Conservation (phyloP, 179 eudicot genomes). For the Amaranthus tricolor region DNA sequence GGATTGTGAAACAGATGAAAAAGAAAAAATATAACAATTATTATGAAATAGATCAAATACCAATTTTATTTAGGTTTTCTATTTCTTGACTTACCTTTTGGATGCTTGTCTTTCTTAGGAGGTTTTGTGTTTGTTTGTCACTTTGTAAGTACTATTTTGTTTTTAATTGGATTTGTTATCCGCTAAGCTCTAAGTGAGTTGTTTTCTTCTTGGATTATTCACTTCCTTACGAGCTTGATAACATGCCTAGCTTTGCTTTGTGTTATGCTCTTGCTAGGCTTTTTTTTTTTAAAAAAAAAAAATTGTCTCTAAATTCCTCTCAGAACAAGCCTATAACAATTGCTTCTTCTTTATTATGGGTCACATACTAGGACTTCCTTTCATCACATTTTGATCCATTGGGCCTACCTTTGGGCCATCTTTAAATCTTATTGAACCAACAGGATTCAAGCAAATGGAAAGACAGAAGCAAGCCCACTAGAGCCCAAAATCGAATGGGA, state of each 20-base stretch:
- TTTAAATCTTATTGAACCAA: neutral
- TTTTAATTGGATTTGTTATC: neutral
- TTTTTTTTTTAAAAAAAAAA: too few relatives aligned
- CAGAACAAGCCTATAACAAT: neutral
- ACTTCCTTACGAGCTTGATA: too few relatives aligned
- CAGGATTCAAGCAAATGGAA: neutral
- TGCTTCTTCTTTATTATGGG: neutral
- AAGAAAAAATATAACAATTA: too few relatives aligned
- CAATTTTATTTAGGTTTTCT: neutral
- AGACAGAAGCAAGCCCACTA: slow-evolving; percentile 13
- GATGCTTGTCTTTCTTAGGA: neutral
- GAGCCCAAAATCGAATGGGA: neutral
- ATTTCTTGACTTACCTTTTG: neutral
- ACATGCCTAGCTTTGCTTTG: too few relatives aligned
- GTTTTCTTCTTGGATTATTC: too few relatives aligned
- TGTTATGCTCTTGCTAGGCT: too few relatives aligned
- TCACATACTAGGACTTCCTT: neutral
- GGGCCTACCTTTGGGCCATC: slow-evolving; percentile 14
- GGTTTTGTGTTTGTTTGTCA: neutral
- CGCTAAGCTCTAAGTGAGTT: neutral
- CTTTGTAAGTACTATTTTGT: neutral
- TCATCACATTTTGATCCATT: slow-evolving; percentile 13
- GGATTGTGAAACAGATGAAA: too few relatives aligned
- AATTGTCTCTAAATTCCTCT: too few relatives aligned
- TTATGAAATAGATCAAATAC: neutral